These are phyloP conservation scores for Naganishia sp. DNA, from an alignment of 1,284 basidiomycete species.

Conservation along the genomic window DNA sequence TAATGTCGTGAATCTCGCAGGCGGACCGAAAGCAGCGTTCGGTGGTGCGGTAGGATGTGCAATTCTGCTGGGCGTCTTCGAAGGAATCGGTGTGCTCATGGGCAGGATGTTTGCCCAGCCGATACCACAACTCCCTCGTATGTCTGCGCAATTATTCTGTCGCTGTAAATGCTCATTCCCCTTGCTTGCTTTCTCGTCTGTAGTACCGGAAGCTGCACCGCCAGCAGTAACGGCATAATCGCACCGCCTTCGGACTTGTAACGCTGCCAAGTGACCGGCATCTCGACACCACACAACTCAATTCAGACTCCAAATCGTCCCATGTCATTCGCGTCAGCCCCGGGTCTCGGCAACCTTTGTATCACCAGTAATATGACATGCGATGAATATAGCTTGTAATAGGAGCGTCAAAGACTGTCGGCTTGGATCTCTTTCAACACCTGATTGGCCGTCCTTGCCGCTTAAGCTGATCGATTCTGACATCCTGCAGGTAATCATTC, in stretches of 20 bases:
- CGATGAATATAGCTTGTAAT: not conserved
- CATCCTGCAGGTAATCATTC: not conserved
- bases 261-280: not conserved
- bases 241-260: too few relatives aligned
- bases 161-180: not conserved
- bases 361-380: slow-evolving; percentile 20
- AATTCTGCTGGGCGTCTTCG: slow-evolving; percentile 93
- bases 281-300: not conserved
- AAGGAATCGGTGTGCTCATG: slow-evolving; percentile 63
- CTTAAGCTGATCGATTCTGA: too few relatives aligned
- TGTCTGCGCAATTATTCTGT: slow-evolving; percentile 30
- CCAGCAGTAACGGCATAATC: slow-evolving; percentile 37
- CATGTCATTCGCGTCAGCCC: not conserved
- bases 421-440: not conserved
- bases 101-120: slow-evolving; percentile 52
- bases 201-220: slow-evolving; percentile 43
- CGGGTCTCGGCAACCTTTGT: slow-evolving; percentile 5
- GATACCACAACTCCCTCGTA: slow-evolving; percentile 51
- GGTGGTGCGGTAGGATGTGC: slow-evolving; percentile 93
- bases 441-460: too few relatives aligned
- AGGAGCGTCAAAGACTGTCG: not conserved
- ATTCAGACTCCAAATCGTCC: not conserved
- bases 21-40: slow-evolving; percentile 86
- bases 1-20: slow-evolving; percentile 55
- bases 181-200: not conserved